Base-by-base conservation (phyloP, 2,329 filamentous ascomycete species). In the Ophiostoma sp. region DNA sequence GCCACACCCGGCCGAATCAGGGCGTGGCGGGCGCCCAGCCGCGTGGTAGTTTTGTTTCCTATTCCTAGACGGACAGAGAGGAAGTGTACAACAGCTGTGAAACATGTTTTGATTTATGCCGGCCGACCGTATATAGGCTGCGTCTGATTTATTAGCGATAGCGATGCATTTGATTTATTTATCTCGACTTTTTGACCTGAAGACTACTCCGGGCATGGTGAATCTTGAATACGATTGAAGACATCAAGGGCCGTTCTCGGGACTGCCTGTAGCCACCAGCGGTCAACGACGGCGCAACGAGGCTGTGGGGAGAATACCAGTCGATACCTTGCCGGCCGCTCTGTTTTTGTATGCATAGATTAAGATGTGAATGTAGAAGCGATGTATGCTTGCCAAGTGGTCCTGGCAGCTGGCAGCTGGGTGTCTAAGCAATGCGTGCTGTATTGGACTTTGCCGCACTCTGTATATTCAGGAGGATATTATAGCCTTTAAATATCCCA, bases 1-100 rank as follows among this genome's bases (percentile, higher is more conserved):
- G 33, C 80, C 81, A 27, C 85, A 87, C 73, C 83, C 85, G 2
- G 81, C 84, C 1, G 85, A 86, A 73, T 73, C 73, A 10, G 80
- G 79, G 23, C 75, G 78, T 48, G 52, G n/a, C n/a, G 52, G 52
- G 4, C 52, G 23, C 4, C 52, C 52, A 11, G 52, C 52, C 8
- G 52, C 13, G 52, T 57, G 52, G 52, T 57, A 57, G 10, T 11
- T n/a, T n/a, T 20, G 44, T 4, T 17, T 27, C 39, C 3, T 17
- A 48, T 17, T 27, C 39, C 3, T 17, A 48, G 44, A n/a, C 15
- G 17, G 20, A 27, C 8, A 7, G 17, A 27, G 52, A 11, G 13
- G n/a, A 23, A 57, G 10, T 57, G 52, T 57, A 57, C n/a, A 57
- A 57, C 52, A 57, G 23, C n/a, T 57, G 52, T 27, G 52, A 13